Evolutionary conservation across 768 basidiomycete species (phyloP).

Genomic region (Rhizopogon salebrosus): DNA sequence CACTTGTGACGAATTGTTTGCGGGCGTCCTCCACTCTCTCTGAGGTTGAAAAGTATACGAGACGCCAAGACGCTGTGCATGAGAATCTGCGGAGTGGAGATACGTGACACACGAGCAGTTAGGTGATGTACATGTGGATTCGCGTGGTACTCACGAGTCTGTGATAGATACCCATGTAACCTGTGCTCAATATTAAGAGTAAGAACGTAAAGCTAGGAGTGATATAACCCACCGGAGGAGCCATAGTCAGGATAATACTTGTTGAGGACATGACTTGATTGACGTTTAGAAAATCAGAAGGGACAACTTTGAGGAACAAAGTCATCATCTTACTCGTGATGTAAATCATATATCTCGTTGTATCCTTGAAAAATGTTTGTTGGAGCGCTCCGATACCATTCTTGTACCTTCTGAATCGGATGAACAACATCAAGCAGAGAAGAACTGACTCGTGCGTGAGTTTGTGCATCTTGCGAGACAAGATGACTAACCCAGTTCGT

Average conservation of each 20-base stretch:
- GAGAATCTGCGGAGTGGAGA: conserved; percentile 20
- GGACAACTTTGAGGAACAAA: neutral
- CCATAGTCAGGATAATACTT: neutral
- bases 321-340: neutral
- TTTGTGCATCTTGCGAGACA: neutral
- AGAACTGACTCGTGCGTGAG: neutral
- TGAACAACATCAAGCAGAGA: neutral
- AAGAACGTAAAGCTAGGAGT: neutral
- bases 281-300: neutral
- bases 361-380: neutral
- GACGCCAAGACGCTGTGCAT: conserved; percentile 19
- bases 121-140: neutral
- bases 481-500: neutral
- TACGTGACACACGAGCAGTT: neutral
- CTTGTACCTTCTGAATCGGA: neutral
- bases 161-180: neutral
- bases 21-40: conserved; percentile 8
- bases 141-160: neutral
- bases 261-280: neutral
- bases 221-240: neutral
- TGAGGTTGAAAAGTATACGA: conserved; percentile 25
- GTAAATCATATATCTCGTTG: neutral
- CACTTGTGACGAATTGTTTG: too few relatives aligned
- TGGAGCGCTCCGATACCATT: neutral
- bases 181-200: neutral